A percentile compares a stretch with the other conserved stretches of the same genome.
These are phyloP conservation scores for Hypoxylon sp. DNA, from an alignment of 2,329 filamentous ascomycete species.

Conservation along the genomic window DNA sequence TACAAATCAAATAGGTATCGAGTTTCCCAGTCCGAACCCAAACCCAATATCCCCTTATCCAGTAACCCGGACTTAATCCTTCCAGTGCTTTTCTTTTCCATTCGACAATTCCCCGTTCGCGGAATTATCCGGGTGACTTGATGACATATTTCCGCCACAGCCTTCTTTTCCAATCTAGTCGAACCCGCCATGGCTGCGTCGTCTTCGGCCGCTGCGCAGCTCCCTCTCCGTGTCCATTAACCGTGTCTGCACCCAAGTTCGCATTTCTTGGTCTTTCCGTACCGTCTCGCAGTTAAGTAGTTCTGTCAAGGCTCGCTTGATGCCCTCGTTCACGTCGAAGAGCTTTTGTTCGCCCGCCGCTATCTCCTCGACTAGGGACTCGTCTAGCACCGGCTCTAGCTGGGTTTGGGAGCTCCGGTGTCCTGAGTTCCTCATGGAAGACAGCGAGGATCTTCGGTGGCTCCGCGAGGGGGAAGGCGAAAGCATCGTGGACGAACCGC, in stretches of 20 bases:
- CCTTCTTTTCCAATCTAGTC: conserved; percentile 40
- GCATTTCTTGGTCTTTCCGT: conserved; percentile 65
- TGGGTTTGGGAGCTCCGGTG: conserved; percentile 45
- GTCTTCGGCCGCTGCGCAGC: conserved; percentile 66
- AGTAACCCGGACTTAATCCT: conserved; percentile 18
- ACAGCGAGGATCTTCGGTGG: conserved; percentile 46
- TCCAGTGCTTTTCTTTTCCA: conserved; percentile 33
- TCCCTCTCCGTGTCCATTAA: conserved; percentile 74
- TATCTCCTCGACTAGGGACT: conserved; percentile 65
- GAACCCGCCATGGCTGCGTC: conserved; percentile 59
- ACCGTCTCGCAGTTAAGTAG: conserved; percentile 73
- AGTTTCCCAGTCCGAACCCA: conserved; percentile 35
- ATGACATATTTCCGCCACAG: neutral
- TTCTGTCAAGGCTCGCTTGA: conserved; percentile 73
- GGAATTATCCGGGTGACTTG: conserved; percentile 7
- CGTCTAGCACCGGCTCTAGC: conserved; percentile 62
- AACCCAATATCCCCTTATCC: conserved; percentile 21
- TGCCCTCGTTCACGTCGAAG: conserved; percentile 71
- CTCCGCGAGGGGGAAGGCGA: conserved; percentile 54
- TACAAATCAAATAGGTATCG: conserved; percentile 48
- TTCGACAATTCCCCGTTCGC: conserved; percentile 1
- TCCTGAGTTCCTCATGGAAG: conserved; percentile 41
- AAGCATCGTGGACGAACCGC: conserved; percentile 62
- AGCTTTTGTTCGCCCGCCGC: conserved; percentile 68
- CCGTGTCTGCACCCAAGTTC: conserved; percentile 71